phyloP scores from a whole-genome alignment of 2,329 filamentous ascomycete genomes.

The Hypoxylon sp. region DNA sequence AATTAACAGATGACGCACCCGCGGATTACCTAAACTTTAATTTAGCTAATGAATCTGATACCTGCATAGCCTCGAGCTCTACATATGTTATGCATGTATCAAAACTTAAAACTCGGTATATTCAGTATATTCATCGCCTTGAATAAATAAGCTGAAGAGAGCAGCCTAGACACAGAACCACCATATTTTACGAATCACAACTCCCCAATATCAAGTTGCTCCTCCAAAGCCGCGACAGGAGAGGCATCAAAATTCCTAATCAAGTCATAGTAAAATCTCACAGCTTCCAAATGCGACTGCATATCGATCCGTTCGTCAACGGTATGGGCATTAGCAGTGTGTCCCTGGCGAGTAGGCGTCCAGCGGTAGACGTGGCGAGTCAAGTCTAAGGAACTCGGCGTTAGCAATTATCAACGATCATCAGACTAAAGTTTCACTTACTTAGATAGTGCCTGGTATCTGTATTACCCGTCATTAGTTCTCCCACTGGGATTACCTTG shows the following conservation, averaged over 20 bases:
- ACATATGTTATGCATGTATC: neutral
- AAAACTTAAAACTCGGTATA: neutral
- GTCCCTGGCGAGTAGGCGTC: slow-evolving; percentile 55
- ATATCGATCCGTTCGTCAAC: slow-evolving; percentile 59
- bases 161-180: neutral
- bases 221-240: slow-evolving; percentile 35
- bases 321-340: slow-evolving; percentile 55
- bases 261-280: slow-evolving; percentile 58
- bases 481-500: slow-evolving; percentile 56
- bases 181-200: slow-evolving; percentile 31
- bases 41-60: neutral
- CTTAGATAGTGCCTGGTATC: slow-evolving; percentile 57
- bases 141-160: neutral
- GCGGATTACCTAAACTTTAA: neutral
- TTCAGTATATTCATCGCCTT: neutral
- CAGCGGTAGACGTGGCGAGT: slow-evolving; percentile 59
- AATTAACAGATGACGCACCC: neutral
- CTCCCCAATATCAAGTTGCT: slow-evolving; percentile 36
- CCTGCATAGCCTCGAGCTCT: neutral
- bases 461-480: slow-evolving; percentile 58
- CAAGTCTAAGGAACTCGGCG: slow-evolving; percentile 48
- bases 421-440: slow-evolving; percentile 41
- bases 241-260: slow-evolving; percentile 57
- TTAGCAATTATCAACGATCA: slow-evolving; percentile 2
- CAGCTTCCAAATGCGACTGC: slow-evolving; percentile 57